phyloP scores from a whole-genome alignment of 2,329 filamentous ascomycete species.

The Myriangium duriaei region DNA sequence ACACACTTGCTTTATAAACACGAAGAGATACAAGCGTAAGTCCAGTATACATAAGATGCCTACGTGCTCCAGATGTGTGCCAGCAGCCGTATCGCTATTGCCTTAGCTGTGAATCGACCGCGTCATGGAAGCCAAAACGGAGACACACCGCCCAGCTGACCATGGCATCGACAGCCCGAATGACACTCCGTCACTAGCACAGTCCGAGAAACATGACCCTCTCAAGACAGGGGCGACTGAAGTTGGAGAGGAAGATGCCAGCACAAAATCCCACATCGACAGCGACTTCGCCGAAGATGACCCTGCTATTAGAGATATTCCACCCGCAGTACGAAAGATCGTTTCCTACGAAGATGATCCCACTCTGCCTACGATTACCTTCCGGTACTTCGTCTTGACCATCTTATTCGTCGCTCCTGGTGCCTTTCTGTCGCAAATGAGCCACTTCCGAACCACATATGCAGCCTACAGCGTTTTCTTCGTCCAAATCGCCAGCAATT shows the following conservation, averaged over 20 bases:
- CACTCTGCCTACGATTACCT: conserved; percentile 43
- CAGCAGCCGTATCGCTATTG: too few species aligned
- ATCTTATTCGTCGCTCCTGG: conserved; percentile 45
- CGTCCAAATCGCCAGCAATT: conserved; percentile 46
- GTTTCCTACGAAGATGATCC: conserved; percentile 47
- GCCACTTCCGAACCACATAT: conserved; percentile 44
- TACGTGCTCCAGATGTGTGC: too few species aligned
- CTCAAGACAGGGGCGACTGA: conserved; percentile 8
- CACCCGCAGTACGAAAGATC: conserved; percentile 42
- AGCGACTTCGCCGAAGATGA: conserved; percentile 25
- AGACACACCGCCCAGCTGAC: too few species aligned
- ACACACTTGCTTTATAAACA: too few species aligned
- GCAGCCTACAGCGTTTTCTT: conserved; percentile 50
- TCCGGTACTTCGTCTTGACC: conserved; percentile 46
- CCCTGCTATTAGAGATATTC: conserved; percentile 35
- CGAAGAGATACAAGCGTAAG: too few species aligned
- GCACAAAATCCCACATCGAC: conserved; percentile 6
- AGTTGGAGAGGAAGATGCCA: conserved; percentile 9
- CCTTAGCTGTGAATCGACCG: too few species aligned
- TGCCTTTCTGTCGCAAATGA: conserved; percentile 46
- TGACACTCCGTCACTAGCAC: too few species aligned
- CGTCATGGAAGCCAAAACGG: too few species aligned
- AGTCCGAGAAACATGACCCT: background rate
- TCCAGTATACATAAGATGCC: too few species aligned
- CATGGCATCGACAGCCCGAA: too few species aligned